Conservation (phyloP, 1,284 basidiomycete species). For the Coniferiporia sulphurascens region DNA sequence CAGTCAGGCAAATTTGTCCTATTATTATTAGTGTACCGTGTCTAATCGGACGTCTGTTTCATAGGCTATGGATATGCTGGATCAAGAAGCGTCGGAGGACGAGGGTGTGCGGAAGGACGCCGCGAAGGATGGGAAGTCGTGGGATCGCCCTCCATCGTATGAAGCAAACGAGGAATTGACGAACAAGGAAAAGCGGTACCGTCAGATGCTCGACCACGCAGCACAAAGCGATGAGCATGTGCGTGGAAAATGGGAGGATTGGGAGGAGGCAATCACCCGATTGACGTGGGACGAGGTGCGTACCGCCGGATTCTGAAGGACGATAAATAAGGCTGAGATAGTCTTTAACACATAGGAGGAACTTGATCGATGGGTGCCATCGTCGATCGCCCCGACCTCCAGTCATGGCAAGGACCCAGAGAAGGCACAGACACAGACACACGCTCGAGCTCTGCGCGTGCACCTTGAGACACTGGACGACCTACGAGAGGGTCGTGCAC, state of each 20-base stretch:
- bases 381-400: conserved; percentile 43
- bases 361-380: conserved; percentile 64
- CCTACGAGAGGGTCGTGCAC: conserved; percentile 53
- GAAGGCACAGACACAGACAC: conserved; percentile 44
- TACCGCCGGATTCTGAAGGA: background rate
- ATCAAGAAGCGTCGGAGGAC: conserved; percentile 87
- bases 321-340: background rate
- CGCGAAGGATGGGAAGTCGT: conserved; percentile 25
- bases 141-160: conserved; percentile 63
- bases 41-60: background rate
- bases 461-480: conserved; percentile 82
- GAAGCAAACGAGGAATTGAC: conserved; percentile 75
- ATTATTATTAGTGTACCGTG: background rate
- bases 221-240: conserved; percentile 72
- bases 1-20: conserved; percentile 56
- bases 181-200: conserved; percentile 67
- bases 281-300: conserved; percentile 71
- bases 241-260: conserved; percentile 80
- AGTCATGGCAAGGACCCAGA: conserved; percentile 31
- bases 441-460: conserved; percentile 71
- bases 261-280: conserved; percentile 70
- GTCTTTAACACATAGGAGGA: conserved; percentile 44
- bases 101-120: conserved; percentile 56
- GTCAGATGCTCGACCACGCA: conserved; percentile 69
- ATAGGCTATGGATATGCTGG: conserved; percentile 84